Percentiles rank a stretch among this genome's conserved stretches.
phyloP scores from a whole-genome alignment of 108 stramenopile species.

The Mediolabrus comicus region DNA sequence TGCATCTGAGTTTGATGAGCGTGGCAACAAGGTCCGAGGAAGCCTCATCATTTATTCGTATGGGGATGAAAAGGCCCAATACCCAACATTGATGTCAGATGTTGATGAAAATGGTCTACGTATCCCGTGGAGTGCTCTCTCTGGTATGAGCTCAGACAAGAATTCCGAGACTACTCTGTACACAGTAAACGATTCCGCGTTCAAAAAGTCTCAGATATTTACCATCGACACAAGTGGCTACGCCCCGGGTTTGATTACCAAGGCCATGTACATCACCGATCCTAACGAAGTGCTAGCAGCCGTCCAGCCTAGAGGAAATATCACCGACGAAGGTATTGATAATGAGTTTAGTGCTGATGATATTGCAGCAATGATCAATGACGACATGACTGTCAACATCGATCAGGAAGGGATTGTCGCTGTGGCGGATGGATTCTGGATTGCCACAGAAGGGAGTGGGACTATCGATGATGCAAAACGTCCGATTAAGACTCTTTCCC shows the following conservation, averaged over 20 bases:
- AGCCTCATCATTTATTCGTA: conserved; percentile 45
- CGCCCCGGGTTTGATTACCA: conserved; percentile 25
- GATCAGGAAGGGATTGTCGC: conserved; percentile 70
- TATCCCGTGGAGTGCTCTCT: conserved; percentile 64
- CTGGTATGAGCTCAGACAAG: conserved; percentile 45
- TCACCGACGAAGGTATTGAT: background rate
- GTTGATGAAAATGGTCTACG: conserved; percentile 2
- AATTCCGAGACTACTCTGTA: conserved; percentile 30
- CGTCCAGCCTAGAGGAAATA: background rate
- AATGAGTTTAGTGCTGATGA: conserved; percentile 13
- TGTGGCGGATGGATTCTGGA: conserved; percentile 46
- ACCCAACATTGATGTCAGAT: conserved; percentile 51
- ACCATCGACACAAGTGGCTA: conserved; percentile 41
- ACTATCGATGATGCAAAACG: conserved; percentile 47
- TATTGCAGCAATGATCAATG: conserved; percentile 44
- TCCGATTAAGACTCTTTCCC: conserved; percentile 49
- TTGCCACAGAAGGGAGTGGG: conserved; percentile 69
- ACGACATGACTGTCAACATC: conserved; percentile 69
- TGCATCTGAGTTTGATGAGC: conserved; percentile 60
- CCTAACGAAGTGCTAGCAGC: conserved; percentile 34
- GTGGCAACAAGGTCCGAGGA: conserved; percentile 50
- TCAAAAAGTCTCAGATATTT: conserved; percentile 56
- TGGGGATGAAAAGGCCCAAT: conserved; percentile 14
- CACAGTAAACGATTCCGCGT: conserved; percentile 59
- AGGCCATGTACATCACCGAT: conserved; percentile 43